phyloP scores from a whole-genome alignment of 441 rosid species.

The Erodium trifolium region DNA sequence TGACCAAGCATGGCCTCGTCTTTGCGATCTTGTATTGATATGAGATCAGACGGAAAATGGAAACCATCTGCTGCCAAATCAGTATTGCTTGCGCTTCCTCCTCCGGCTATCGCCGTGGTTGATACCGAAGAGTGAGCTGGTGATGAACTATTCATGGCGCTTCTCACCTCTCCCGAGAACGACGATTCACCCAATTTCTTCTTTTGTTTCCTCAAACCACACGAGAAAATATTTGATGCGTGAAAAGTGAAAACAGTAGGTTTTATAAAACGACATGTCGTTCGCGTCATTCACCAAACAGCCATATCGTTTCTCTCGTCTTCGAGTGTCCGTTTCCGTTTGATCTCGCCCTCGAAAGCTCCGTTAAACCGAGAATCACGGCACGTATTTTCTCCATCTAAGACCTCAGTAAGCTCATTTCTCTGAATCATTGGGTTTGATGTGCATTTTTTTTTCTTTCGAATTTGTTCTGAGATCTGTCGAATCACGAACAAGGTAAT shows the following conservation, averaged over 20 bases:
- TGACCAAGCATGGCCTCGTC: conserved; percentile 60
- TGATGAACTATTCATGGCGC: conserved; percentile 52
- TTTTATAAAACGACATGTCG: too few species aligned
- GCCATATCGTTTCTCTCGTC: too few species aligned
- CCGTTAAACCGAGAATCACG: not conserved
- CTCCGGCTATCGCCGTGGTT: conserved; percentile 60
- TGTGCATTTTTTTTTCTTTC: not conserved
- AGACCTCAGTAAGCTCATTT: not conserved
- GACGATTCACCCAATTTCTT: too few species aligned
- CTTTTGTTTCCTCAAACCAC: too few species aligned
- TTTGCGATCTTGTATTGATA: conserved; percentile 59
- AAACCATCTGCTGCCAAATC: conserved; percentile 44
- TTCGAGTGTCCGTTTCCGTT: not conserved
- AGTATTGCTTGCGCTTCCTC: conserved; percentile 39
- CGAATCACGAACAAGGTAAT: not conserved
- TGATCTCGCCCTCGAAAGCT: not conserved
- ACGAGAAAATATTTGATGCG: too few species aligned
- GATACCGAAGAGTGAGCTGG: conserved; percentile 72
- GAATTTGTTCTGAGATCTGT: not conserved
- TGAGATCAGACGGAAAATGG: conserved; percentile 49
- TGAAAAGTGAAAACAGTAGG: too few species aligned
- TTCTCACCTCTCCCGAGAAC: not conserved
- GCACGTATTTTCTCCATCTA: not conserved
- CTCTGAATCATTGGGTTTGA: not conserved
- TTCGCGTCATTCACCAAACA: too few species aligned